Evolutionary conservation across 768 basidiomycete species (phyloP).

Genomic region (Suillus tomentosus): DNA sequence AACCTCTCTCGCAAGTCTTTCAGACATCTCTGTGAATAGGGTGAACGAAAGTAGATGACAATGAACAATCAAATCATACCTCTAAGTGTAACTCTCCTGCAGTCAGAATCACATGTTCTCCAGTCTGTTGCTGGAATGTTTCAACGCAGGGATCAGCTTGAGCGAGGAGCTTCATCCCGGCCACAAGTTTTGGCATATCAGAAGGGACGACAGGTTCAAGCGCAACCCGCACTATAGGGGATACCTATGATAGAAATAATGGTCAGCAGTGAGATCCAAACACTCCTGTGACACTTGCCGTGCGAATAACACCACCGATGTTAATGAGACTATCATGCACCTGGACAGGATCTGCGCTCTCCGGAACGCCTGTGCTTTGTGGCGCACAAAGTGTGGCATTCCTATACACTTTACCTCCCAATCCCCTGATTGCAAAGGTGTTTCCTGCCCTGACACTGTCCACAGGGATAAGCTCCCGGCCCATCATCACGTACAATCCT

Average conservation of each 20-base stretch:
- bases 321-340: constrained; percentile 68
- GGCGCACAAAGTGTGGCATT: constrained; percentile 88
- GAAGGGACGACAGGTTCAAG: constrained; percentile 81
- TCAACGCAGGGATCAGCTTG: constrained; percentile 98
- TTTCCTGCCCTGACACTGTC: constrained; percentile 87
- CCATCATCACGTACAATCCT: constrained; percentile 96
- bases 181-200: constrained; percentile 88
- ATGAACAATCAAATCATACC: constrained; percentile 45
- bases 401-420: constrained; percentile 89
- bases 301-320: constrained; percentile 67
- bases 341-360: constrained; percentile 33
- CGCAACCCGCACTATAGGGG: constrained; percentile 94
- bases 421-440: constrained; percentile 88
- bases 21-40: constrained; percentile 72
- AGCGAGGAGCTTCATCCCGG: constrained; percentile 83
- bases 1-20: constrained; percentile 97
- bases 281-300: constrained; percentile 1
- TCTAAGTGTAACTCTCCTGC: constrained; percentile 97
- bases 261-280: not conserved
- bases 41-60: constrained; percentile 3
- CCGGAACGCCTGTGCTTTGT: constrained; percentile 42
- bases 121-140: constrained; percentile 95
- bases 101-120: constrained; percentile 94
- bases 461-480: constrained; percentile 86
- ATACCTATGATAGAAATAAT: constrained; percentile 46